Base-by-base conservation (phyloP, 139 green algal genomes). In the Pleodorina starrii region DNA sequence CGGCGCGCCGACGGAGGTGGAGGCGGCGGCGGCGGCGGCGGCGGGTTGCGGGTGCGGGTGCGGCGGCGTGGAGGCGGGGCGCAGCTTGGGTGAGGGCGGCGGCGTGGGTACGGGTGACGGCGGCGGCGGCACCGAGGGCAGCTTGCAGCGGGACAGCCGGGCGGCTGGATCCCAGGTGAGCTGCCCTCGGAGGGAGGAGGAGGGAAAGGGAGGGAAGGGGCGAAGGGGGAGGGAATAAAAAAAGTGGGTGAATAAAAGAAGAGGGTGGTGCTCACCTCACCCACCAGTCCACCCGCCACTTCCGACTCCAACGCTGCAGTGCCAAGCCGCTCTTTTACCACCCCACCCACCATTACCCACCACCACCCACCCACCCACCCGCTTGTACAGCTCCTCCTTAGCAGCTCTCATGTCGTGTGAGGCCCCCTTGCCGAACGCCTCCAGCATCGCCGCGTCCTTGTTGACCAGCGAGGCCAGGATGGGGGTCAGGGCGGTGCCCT, bases 401-500 rank as follows among this genome's bases (percentile, higher is more conserved):
- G 92, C 93, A 36, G 80, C 50, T 59, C 91, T 91, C 84, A 98
- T 98, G 90, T 98, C 96, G 11, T 95, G 93, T 6, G 85, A 94
- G 25, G 96, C 96, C 2, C 96, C 96, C 92, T 98, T 98, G 59
- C 95, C 96, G 91, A 96, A 98, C 6, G 96, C 96, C 90, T 99
- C 97, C 76, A 99, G 94, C 96, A 99, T 98, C 36, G 92, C 92
- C 3, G 96, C 96, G 83, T 99, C 93, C 90, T 99, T 98, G 87
- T 97, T 98, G 36, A 99, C 97, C 84, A 98, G 92, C 17, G 82
- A 90, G 12, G 91, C 91, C 27, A 92, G 81, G 80, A 98, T 98
- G 79, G 97, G 96, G 17, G 96, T 99, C 17, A 98, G 94, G 27
- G 92, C 95, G 75, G 81, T 92, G 74, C 97, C 97, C 92, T 99